Base-by-base conservation (phyloP, 768 basidiomycete genomes). In the Rhodosporidiobolus odoratus region DNA sequence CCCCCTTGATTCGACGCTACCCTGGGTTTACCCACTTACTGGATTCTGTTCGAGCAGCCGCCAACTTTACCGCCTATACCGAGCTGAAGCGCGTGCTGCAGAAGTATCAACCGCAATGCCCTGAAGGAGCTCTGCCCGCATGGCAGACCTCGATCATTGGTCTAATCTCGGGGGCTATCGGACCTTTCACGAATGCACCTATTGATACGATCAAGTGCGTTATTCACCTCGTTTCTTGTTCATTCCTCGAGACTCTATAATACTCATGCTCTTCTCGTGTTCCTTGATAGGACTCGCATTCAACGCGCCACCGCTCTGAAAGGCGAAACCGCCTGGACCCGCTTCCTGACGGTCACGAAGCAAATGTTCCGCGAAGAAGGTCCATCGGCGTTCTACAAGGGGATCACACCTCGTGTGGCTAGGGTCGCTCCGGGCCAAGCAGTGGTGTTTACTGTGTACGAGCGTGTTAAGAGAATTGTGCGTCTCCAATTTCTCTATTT, bases 21-120 rank as follows among this genome's bases (percentile, higher is more conserved):
- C n/a, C n/a, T n/a, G n/a, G n/a, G n/a, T n/a, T n/a, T 25, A 21
- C 30, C 25, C 61, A 64, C 1, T 15, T 23, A 17, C 66, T 66
- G 52, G 40, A 35, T 37, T 48, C 34, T n/a, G 25, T 4, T 32
- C 32, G 25, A 10, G 58, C 74, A 87, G 93, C 92, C 75, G 94
- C 91, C 32, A 99, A 99, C 80, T 99, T 99, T 77, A 98, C 96
- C 7, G 92, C 89, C 52, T 99, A 98, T 82, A 94, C 96, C 78
- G 92, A 98, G 79, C 83, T 98, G 76, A 99, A 98, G 83, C 90
- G 88, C 78, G 73, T 90, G 60, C 88, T 89, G 21, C 85, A 90
- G 65, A 81, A 81, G 65, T 81, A 85, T 74, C 96, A 99, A 79
- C 95, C 94, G 17, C 86, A 88, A 54, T 80, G 88, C 62, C 72